Conservation (phyloP, 2,329 filamentous ascomycete species). For the Talaromyces sp. region DNA sequence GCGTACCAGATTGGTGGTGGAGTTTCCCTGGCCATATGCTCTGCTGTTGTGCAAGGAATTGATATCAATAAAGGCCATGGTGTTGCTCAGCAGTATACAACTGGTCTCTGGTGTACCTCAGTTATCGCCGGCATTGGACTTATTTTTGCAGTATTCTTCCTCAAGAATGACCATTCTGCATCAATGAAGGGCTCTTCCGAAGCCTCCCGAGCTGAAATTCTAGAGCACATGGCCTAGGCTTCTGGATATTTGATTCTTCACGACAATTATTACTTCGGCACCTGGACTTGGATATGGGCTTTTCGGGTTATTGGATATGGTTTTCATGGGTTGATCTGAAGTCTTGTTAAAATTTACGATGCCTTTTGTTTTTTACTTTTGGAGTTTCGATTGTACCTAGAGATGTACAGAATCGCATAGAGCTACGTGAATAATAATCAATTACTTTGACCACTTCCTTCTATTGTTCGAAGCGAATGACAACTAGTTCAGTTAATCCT, state of each 20-base stretch:
- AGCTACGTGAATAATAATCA: not conserved
- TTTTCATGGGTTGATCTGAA: not conserved
- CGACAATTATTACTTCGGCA: not conserved
- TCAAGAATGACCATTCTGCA: not conserved
- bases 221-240: not conserved
- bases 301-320: not conserved
- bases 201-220: not conserved
- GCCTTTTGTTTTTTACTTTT: too few species aligned
- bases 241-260: not conserved
- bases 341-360: not conserved
- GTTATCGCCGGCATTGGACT: not conserved
- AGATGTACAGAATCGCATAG: not conserved
- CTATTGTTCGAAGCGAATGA: not conserved
- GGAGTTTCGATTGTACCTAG: not conserved
- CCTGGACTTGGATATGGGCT: not conserved
- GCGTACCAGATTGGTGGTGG: not conserved
- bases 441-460: not conserved
- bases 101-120: not conserved
- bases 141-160: not conserved
- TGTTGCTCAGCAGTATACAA: not conserved
- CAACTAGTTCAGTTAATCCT: not conserved
- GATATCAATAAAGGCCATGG: not conserved
- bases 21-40: not conserved
- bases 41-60: not conserved
- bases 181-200: not conserved